Percentiles rank a stretch among this genome's conserved stretches.
These are phyloP conservation scores for Yarrowia sp. DNA, from an alignment of 805 yeast species.

Conservation along the genomic window DNA sequence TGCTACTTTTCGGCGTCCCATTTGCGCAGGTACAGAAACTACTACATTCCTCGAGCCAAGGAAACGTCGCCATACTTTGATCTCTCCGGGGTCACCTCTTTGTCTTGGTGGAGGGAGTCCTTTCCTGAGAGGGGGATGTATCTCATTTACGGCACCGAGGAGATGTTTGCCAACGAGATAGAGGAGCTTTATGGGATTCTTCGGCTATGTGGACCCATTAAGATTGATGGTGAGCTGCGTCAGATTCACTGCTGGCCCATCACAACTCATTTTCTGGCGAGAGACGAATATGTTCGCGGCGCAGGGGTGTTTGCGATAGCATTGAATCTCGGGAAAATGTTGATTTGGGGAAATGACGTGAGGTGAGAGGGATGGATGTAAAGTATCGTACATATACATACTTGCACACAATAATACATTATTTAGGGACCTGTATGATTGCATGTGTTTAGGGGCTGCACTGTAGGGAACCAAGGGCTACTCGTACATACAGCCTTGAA, in stretches of 20 bases:
- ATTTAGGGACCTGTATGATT: not conserved
- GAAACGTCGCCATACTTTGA: slow-evolving; percentile 27
- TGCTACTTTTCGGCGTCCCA: not conserved
- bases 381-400: not conserved
- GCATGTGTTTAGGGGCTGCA: not conserved
- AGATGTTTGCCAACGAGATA: slow-evolving; percentile 42
- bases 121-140: slow-evolving; percentile 45
- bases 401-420: not conserved
- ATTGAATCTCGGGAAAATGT: slow-evolving; percentile 7
- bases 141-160: slow-evolving; percentile 46
- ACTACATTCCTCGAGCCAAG: not conserved
- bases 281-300: slow-evolving; percentile 9
- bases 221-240: slow-evolving; percentile 37
- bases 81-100: not conserved
- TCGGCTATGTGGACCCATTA: slow-evolving; percentile 36
- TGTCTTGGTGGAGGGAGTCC: slow-evolving; percentile 42
- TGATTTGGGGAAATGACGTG: slow-evolving; percentile 16
- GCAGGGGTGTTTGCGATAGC: slow-evolving; percentile 16
- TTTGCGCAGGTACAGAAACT: not conserved
- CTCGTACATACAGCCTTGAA: too few species aligned
- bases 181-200: slow-evolving; percentile 37
- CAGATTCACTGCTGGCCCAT: slow-evolving; percentile 52
- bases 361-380: not conserved
- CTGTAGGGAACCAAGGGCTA: too few species aligned
- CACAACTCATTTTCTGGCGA: not conserved